Conservation (phyloP, 139 green algal genomes). For the Yamagishiella unicocca region DNA sequence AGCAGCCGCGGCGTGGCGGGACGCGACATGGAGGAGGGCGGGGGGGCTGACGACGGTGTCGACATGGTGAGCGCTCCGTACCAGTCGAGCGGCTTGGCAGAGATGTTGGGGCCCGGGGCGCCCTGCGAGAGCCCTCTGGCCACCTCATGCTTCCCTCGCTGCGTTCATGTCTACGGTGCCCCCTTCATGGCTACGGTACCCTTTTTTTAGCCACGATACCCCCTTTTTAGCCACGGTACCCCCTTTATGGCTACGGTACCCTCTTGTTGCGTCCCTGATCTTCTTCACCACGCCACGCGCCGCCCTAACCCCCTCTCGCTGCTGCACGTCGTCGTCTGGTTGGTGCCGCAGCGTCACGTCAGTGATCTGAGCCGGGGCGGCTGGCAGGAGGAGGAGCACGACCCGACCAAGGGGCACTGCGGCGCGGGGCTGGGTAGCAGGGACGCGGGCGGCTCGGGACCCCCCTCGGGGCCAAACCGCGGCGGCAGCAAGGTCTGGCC, state of each 20-base stretch:
- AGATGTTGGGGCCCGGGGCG: no score
- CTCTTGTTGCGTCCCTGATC: background rate
- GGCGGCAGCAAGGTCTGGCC: constrained; percentile 20
- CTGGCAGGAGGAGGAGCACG: constrained; percentile 1
- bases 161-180: no score
- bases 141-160: no score
- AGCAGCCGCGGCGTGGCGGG: background rate
- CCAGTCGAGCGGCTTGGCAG: no score
- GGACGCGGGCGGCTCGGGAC: background rate
- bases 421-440: background rate
- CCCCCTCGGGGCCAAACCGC: background rate
- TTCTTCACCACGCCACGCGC: background rate
- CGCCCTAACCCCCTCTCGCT: background rate
- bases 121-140: no score
- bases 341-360: constrained; percentile 9
- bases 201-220: no score
- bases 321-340: background rate
- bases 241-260: no score
- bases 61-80: background rate
- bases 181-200: no score
- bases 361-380: constrained; percentile 16
- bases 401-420: background rate
- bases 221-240: no score
- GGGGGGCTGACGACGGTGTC: background rate
- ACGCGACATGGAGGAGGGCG: constrained; percentile 20